Base-by-base conservation (phyloP, 208 protist genomes). In the Crithidia fasciculata region DNA sequence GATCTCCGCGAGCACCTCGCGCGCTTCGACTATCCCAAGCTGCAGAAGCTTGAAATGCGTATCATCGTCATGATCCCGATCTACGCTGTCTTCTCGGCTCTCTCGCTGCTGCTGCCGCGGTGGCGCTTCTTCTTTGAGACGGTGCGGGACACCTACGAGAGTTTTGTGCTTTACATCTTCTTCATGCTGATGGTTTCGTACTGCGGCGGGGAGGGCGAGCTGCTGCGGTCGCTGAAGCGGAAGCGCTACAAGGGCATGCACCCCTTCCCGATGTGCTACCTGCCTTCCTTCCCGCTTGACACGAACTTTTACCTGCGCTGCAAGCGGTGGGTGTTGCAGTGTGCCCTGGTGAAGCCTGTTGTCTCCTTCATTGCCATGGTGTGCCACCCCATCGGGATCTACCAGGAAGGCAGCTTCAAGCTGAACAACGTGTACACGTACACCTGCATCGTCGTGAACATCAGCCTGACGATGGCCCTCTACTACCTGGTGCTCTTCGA, bases 151-250 rank as follows among this genome's bases (percentile, higher is more conserved):
- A 89, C 84, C 18, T 96, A 96, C 84, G 91, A 97, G 80, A 91
- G 87, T 70, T 95, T 95, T 77, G 92, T 97, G 13, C 78, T 97
- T 16, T 97, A 97, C 80, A 89, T 94, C 54, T 97, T 97, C 78
- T 90, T 97, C 61, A 90, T 88, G 74, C 80, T 97, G n/a, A 90
- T 97, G 72, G 83, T 96, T 15, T 91, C 84, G 43, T 96, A 95
- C 78, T 93, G 93, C 65, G 93, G 88, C 18, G 90, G 91, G 6
- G 93, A 96, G 70, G 86, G 86, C 7, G 82, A 92, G 67, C 82
- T 96, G 45, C 74, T 97, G 72, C 82, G 86, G 28, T 81, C 88
- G n/a, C 71, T 96, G 52, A 92, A 94, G 77, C 50, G 50, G 65
- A 92, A 93, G 76, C 89, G 87, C 5, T 90, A 93, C 68, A 83